A percentile compares a stretch with the other conserved stretches of the same genome.
These are phyloP conservation scores for Nitzschia sp. DNA, from an alignment of 108 stramenopile genomes.

Conservation along the genomic window DNA sequence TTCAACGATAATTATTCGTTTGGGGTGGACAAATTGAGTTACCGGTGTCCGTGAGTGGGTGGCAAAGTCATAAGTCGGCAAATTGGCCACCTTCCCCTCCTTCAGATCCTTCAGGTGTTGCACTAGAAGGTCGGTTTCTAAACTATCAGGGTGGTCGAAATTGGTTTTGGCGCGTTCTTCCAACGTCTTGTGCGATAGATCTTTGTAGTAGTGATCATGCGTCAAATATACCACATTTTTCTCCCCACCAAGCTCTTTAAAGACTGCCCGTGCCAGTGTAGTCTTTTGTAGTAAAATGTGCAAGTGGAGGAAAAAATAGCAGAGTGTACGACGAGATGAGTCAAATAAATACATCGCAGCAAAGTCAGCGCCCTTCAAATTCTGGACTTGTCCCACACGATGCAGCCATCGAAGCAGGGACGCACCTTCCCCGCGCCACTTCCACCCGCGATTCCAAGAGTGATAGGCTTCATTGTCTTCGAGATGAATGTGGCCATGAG, in stretches of 20 bases:
- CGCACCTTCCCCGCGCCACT: constrained; percentile 67
- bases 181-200: constrained; percentile 75
- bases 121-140: constrained; percentile 90
- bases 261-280: constrained; percentile 77
- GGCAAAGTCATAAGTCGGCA: constrained; percentile 92
- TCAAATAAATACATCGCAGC: neutral
- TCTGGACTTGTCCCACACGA: no score
- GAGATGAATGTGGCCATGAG: neutral
- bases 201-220: constrained; percentile 77
- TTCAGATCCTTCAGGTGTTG: constrained; percentile 75
- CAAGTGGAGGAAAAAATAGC: neutral
- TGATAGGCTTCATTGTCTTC: constrained; percentile 36
- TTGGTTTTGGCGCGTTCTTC: constrained; percentile 79
- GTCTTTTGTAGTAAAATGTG: constrained; percentile 37
- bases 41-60: constrained; percentile 76
- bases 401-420: neutral
- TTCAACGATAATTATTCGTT: constrained; percentile 83
- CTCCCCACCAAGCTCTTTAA: constrained; percentile 67
- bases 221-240: constrained; percentile 69
- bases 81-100: constrained; percentile 60
- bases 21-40: constrained; percentile 57
- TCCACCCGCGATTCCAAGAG: constrained; percentile 81
- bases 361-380: no score
- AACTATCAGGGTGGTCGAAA: constrained; percentile 93
- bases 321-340: neutral